Percentiles rank a stretch among this genome's conserved stretches.
These are phyloP conservation scores for Fusarium hostae DNA, from an alignment of 2,329 filamentous ascomycete genomes.

Conservation along the genomic window DNA sequence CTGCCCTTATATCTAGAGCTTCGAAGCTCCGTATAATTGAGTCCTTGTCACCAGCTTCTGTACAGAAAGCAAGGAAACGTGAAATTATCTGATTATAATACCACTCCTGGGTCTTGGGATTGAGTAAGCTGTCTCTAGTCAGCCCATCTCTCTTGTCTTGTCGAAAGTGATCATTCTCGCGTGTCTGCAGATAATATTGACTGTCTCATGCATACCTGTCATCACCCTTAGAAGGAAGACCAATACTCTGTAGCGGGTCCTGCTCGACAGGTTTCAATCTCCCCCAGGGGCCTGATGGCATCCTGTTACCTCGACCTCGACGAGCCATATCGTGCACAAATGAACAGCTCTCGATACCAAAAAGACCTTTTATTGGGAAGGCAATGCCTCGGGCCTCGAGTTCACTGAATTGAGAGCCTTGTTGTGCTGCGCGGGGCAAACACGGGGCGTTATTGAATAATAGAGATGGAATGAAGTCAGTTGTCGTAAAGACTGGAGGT, in stretches of 20 bases:
- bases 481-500: conserved; percentile 12
- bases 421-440: neutral
- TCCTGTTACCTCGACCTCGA: conserved; percentile 47
- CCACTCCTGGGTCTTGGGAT: conserved; percentile 80
- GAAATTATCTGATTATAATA: conserved; percentile 91
- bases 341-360: neutral
- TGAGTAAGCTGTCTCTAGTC: conserved; percentile 66
- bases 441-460: neutral
- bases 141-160: neutral
- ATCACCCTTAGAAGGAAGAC: conserved; percentile 91
- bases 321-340: conserved; percentile 40
- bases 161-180: neutral
- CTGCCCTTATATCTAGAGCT: conserved; percentile 58
- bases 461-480: conserved; percentile 14
- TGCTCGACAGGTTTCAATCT: conserved; percentile 77
- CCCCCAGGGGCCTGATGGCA: conserved; percentile 69
- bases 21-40: conserved; percentile 81
- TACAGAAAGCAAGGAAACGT: conserved; percentile 90
- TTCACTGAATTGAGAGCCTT: neutral
- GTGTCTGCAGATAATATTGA: neutral
- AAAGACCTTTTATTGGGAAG: neutral
- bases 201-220: conserved; percentile 67
- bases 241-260: conserved; percentile 83
- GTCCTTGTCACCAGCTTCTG: conserved; percentile 74
- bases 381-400: no score